Conservation (phyloP, 345 rosid genomes). For the Boechera divaricarpa region DNA sequence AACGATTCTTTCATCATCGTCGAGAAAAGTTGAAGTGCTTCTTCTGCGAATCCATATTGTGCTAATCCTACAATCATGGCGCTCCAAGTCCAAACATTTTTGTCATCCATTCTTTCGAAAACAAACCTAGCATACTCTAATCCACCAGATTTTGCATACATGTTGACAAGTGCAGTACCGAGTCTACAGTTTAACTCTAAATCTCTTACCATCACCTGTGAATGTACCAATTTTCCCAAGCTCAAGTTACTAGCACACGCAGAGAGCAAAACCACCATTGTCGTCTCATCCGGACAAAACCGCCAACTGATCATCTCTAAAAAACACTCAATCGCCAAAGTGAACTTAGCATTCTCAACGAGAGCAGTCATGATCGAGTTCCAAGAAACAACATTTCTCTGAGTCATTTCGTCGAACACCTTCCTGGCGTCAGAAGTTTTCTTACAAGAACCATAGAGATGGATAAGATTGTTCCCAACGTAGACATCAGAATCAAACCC, state of each 20-base stretch:
- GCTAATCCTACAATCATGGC: slow-evolving; percentile 92
- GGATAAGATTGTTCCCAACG: slow-evolving; percentile 64
- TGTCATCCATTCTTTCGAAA: slow-evolving; percentile 60
- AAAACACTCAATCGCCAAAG: slow-evolving; percentile 57
- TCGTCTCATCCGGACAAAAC: slow-evolving; percentile 70
- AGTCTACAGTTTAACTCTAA: slow-evolving; percentile 59
- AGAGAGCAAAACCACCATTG: slow-evolving; percentile 73
- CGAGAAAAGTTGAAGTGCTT: slow-evolving; percentile 61
- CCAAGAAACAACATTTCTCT: slow-evolving; percentile 76
- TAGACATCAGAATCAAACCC: slow-evolving; percentile 74
- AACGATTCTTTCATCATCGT: slow-evolving; percentile 54
- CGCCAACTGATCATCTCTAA: slow-evolving; percentile 53
- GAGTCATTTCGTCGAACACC: slow-evolving; percentile 76
- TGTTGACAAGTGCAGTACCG: slow-evolving; percentile 87
- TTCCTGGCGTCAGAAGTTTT: slow-evolving; percentile 57
- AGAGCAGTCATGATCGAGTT: slow-evolving; percentile 73
- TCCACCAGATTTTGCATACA: slow-evolving; percentile 78
- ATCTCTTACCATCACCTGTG: slow-evolving; percentile 61
- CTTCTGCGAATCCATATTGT: slow-evolving; percentile 70
- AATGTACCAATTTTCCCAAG: slow-evolving; percentile 76
- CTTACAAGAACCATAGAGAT: slow-evolving; percentile 72
- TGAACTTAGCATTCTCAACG: slow-evolving; percentile 52
- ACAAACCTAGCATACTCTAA: slow-evolving; percentile 55
- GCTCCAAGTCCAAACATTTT: slow-evolving; percentile 91
- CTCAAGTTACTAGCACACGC: slow-evolving; percentile 66